These are phyloP conservation scores for Rhizodiscina lignyota DNA, from an alignment of 495 filamentous ascomycete genomes.

Conservation along the genomic window DNA sequence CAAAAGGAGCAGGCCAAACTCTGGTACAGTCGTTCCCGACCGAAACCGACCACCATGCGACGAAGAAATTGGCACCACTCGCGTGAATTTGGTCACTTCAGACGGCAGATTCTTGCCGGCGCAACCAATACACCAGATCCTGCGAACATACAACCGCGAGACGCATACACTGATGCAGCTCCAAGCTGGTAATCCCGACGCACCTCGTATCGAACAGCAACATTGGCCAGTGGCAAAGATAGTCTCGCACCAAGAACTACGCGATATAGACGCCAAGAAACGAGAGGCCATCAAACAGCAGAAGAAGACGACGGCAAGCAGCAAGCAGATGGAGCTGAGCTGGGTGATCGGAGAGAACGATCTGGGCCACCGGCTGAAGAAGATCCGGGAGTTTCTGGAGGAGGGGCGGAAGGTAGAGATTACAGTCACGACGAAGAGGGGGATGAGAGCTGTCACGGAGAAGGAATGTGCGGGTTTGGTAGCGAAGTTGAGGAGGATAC, in stretches of 20 bases:
- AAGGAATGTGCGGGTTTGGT: background rate
- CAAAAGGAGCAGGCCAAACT: too few species aligned
- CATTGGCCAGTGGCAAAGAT: background rate
- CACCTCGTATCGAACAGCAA: background rate
- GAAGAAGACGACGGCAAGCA: background rate
- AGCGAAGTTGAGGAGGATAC: background rate
- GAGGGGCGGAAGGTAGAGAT: constrained; percentile 51
- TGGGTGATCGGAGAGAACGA: constrained; percentile 27
- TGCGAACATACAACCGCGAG: background rate
- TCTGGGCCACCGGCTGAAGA: constrained; percentile 39
- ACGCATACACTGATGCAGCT: background rate
- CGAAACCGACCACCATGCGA: too few species aligned
- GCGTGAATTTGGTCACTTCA: background rate
- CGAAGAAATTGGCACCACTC: background rate
- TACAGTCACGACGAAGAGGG: background rate
- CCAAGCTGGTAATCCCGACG: background rate
- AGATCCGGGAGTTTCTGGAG: constrained; percentile 41
- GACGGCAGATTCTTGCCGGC: background rate
- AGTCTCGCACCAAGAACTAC: background rate
- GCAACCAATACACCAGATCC: background rate
- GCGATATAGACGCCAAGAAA: background rate
- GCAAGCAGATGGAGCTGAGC: background rate
- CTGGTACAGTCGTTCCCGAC: too few species aligned
- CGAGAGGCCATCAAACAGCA: background rate
- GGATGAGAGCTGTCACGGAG: background rate